phyloP scores from a whole-genome alignment of 2,329 filamentous ascomycete genomes.

The Paraphaeosphaeria sporulosa region DNA sequence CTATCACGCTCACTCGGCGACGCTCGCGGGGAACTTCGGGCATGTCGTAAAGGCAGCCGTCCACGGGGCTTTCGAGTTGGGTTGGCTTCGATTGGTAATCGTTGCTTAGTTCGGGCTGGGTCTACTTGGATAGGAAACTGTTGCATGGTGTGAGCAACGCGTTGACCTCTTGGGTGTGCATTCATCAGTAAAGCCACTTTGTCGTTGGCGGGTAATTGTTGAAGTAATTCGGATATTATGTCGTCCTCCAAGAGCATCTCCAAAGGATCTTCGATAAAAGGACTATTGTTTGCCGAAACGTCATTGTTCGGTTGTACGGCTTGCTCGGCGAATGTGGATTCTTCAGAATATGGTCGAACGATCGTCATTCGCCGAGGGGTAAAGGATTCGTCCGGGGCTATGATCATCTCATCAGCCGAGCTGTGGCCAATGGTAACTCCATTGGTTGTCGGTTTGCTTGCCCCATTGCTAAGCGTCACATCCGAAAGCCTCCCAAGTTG shows the following conservation, averaged over 20 bases:
- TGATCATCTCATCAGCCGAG: background rate
- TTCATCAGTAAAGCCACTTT: constrained; percentile 1
- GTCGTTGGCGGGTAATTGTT: background rate
- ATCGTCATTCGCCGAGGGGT: background rate
- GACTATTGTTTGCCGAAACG: background rate
- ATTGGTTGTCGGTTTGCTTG: background rate
- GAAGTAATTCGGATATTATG: background rate
- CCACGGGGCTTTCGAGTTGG: background rate
- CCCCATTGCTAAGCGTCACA: too few species aligned
- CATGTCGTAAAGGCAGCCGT: background rate
- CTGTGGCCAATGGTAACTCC: background rate
- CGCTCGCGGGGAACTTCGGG: background rate
- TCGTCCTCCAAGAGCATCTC: constrained; percentile 1
- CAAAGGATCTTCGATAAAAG: background rate
- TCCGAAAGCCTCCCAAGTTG: constrained; percentile 16
- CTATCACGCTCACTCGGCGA: constrained; percentile 8
- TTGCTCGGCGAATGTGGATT: background rate
- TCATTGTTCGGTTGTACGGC: background rate
- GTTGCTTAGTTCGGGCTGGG: background rate
- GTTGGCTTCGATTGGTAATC: background rate
- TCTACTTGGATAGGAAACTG: background rate
- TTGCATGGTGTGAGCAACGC: background rate
- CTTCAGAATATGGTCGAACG: background rate
- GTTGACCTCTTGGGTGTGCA: background rate
- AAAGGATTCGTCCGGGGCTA: background rate